phyloP scores from a whole-genome alignment of 2,329 filamentous ascomycete genomes.

The Fusarium fujikuroi region DNA sequence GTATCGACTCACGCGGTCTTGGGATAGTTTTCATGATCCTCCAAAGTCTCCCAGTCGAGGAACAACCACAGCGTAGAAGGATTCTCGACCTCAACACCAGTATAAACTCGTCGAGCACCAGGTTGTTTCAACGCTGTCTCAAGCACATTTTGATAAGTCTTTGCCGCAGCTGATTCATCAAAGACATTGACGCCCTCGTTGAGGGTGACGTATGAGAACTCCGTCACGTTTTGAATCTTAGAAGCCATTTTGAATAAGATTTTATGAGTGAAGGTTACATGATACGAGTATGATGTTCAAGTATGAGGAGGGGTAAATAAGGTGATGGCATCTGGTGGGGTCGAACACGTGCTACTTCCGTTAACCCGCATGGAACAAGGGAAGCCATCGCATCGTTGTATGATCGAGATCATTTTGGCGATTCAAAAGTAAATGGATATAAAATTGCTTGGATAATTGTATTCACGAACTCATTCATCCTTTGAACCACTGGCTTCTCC shows the following conservation, averaged over 20 bases:
- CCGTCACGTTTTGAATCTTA: constrained; percentile 35
- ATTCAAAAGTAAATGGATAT: not conserved
- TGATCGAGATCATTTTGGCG: not conserved
- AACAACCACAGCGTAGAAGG: constrained; percentile 41
- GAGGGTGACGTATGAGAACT: constrained; percentile 36
- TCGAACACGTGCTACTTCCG: constrained; percentile 27
- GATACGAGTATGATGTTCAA: not conserved
- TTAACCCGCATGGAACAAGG: constrained; percentile 36
- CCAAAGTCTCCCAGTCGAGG: constrained; percentile 41
- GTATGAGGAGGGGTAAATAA: constrained; percentile 26
- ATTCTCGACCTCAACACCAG: constrained; percentile 40
- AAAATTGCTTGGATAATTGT: accelerated
- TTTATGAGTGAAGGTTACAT: not conserved
- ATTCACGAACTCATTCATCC: accelerated
- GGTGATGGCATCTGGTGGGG: constrained; percentile 13
- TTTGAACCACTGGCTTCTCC: not conserved
- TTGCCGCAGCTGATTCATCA: constrained; percentile 25
- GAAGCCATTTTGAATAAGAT: constrained; percentile 18
- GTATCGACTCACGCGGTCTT: constrained; percentile 11
- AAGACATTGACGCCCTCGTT: constrained; percentile 32
- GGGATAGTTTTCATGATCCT: constrained; percentile 34
- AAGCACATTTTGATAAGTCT: constrained; percentile 24
- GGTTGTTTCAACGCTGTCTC: constrained; percentile 38
- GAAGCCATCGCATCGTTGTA: not conserved
- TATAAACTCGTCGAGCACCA: constrained; percentile 38